A percentile compares a stretch with the other conserved stretches of the same genome.
Evolutionary conservation across 75 land plant species (phyloP).

Genomic region (Cupressus sempervirens): DNA sequence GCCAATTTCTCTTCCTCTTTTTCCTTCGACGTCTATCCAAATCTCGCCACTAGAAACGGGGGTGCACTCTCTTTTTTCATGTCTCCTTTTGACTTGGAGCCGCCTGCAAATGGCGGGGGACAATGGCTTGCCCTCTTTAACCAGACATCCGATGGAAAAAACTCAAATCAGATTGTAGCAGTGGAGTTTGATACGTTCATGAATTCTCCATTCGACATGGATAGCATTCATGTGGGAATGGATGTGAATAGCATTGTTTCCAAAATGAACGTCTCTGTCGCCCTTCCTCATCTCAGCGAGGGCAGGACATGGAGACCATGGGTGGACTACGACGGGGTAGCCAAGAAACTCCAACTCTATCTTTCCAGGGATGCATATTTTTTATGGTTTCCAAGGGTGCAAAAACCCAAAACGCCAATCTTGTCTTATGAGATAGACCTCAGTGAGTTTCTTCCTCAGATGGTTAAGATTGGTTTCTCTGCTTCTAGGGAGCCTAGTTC

Average conservation of each 20-base stretch:
- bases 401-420: not conserved
- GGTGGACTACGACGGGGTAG: not conserved
- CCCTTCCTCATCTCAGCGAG: not conserved
- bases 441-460: not conserved
- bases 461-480: not conserved
- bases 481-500: not conserved
- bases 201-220: too few species aligned
- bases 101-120: too few species aligned
- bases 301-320: not conserved
- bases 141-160: too few species aligned
- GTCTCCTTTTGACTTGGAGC: too few species aligned
- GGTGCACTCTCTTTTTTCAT: too few species aligned
- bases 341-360: not conserved
- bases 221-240: slow-evolving; percentile 34
- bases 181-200: too few species aligned
- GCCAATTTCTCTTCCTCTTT: too few species aligned
- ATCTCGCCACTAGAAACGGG: too few species aligned
- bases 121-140: too few species aligned
- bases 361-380: not conserved
- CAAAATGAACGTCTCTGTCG: not conserved
- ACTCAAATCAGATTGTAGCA: too few species aligned
- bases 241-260: slow-evolving; percentile 26
- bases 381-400: too few species aligned
- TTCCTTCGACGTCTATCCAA: too few species aligned
- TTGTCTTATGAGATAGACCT: not conserved